Evolutionary conservation across 2,329 filamentous ascomycete species (phyloP), one percentile per base, ranked within the genome.

Genomic region (Sporothrix protearum): DNA sequence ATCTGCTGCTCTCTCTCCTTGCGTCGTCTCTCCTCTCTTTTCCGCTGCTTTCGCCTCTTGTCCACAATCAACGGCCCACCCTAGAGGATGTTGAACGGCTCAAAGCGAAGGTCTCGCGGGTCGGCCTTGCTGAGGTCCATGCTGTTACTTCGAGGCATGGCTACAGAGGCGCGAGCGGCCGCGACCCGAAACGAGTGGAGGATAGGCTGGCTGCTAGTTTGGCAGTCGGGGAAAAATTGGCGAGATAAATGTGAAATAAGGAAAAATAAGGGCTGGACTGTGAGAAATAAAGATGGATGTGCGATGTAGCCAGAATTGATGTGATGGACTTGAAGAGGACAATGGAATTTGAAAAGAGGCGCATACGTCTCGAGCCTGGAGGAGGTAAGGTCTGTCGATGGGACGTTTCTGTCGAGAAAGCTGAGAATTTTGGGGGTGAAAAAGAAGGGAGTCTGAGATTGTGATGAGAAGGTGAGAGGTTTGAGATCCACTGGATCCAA

Each of bases 31-130:
- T 69, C 66, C 42, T 71, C 64, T 12, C 36, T 33, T n/a, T 63
- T 49, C 2, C 72, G 49, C 59, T 69, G 66, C 42, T 71, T 69
- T 10, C 42, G 55, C 45, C 53, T 67, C 10, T 25, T 28, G 42
- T 73, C 72, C n/a, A 73, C 70, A 9, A 73, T 30, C 42, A 73
- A 59, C 19, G 72, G 72, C 19, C 72, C 72, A 10, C 72, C 72
- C 70, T 63, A 71, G 33, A 73, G 70, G 19, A 73, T 69, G 45
- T 73, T 73, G n/a, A 73, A 39, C 25, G 72, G 72, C 39, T 71
- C 51, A 28, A 73, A 71, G 51, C 70, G 70, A 30, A 73, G 63
- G n/a, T 71, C 67, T 25, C 67, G 55, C 28, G 69, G 64, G 14
- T 73, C 57, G 28, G 59, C 49, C 25, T 70, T 28, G 51, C 67